Conservation (phyloP, 1,139 yeast species). For the Saccharomycopsis hybrid region DNA sequence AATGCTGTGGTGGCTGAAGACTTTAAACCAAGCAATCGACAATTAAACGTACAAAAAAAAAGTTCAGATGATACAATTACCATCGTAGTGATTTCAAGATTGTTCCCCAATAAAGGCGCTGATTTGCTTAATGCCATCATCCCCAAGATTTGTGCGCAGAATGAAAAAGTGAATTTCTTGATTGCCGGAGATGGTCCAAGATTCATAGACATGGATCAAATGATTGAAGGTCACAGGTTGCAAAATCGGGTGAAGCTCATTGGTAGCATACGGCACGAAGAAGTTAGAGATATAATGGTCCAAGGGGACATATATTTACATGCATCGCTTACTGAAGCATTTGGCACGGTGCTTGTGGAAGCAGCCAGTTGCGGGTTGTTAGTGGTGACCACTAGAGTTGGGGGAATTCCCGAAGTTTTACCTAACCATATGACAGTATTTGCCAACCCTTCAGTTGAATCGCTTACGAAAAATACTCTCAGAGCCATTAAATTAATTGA, state of each 20-base stretch:
- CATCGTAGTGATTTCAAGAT: constrained; percentile 83
- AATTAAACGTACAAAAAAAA: constrained; percentile 3
- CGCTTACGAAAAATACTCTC: constrained; percentile 63
- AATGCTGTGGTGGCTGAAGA: constrained; percentile 88
- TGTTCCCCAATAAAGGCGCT: constrained; percentile 96
- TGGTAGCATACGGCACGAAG: constrained; percentile 88
- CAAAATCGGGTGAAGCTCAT: constrained; percentile 83
- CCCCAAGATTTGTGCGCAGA: constrained; percentile 68
- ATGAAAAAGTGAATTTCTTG: constrained; percentile 64
- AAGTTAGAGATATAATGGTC: constrained; percentile 88
- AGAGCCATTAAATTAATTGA: constrained; percentile 56
- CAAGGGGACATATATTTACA: constrained; percentile 92
- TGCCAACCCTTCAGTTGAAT: constrained; percentile 81
- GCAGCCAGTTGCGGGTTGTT: constrained; percentile 95
- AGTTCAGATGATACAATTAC: constrained; percentile 40
- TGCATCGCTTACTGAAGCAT: constrained; percentile 93
- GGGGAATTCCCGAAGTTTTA: constrained; percentile 95
- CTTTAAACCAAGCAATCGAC: constrained; percentile 50
- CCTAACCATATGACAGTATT: constrained; percentile 92
- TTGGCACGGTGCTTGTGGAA: constrained; percentile 94
- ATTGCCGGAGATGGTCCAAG: constrained; percentile 98
- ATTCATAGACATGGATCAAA: constrained; percentile 87
- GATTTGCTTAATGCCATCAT: constrained; percentile 80
- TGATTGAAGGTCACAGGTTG: constrained; percentile 79
- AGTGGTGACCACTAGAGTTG: constrained; percentile 93